phyloP scores from a whole-genome alignment of 1,284 basidiomycete genomes.

The Rhizoctonia solani region DNA sequence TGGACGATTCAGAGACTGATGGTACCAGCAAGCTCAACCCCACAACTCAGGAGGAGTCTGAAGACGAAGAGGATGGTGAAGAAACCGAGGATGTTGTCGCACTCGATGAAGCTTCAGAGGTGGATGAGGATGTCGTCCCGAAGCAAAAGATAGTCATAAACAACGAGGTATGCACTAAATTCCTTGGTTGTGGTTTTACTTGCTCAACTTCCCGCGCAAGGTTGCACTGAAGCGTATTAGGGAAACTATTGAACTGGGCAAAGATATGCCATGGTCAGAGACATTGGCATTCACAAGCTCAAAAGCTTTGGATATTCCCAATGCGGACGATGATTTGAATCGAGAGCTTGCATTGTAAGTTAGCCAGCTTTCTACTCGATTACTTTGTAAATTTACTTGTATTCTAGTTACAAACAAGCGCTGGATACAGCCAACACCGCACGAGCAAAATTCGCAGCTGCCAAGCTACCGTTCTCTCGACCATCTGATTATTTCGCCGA shows the following conservation, averaged over 20 bases:
- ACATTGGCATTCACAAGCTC: conserved; percentile 78
- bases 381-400: neutral
- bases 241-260: conserved; percentile 75
- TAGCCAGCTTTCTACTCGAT: neutral
- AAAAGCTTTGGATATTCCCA: conserved; percentile 67
- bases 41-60: conserved; percentile 35
- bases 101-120: conserved; percentile 70
- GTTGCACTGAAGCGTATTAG: conserved; percentile 80
- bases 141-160: conserved; percentile 81
- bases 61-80: conserved; percentile 42
- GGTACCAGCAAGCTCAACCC: conserved; percentile 10
- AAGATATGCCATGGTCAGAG: conserved; percentile 83
- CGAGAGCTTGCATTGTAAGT: conserved; percentile 89
- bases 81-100: conserved; percentile 54
- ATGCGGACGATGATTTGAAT: conserved; percentile 86
- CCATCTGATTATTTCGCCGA: conserved; percentile 97
- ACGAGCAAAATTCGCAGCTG: conserved; percentile 70
- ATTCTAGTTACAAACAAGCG: conserved; percentile 89
- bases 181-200: conserved; percentile 11
- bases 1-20: conserved; percentile 39
- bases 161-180: conserved; percentile 64
- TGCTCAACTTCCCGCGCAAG: conserved; percentile 48
- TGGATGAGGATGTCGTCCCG: conserved; percentile 79
- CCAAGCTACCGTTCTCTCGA: conserved; percentile 84
- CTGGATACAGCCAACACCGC: conserved; percentile 80